Evolutionary conservation across 1,284 basidiomycete genomes (phyloP), one percentile per base, ranked within the genome.

Genomic region (Filobasidium uniguttulatum): DNA sequence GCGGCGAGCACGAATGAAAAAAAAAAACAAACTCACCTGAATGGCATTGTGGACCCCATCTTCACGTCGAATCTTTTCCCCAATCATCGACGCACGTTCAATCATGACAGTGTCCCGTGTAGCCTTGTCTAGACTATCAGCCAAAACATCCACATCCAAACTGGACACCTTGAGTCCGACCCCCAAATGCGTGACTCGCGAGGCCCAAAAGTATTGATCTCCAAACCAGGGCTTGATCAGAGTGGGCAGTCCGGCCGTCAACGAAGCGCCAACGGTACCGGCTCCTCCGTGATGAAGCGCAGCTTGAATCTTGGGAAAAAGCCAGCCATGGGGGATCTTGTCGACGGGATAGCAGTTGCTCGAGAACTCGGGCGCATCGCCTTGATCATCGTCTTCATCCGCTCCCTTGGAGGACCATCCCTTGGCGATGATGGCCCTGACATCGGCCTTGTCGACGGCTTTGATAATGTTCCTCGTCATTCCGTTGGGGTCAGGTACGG

Each of bases 261-360:
- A 65, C 56, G 75, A 77, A 6, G 79, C 80, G 1, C 79, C 80
- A 1, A 81, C 82, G 0, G 81, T 84, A 25, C 81, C 82, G 2
- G 81, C 81, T 19, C 82, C 81, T 31, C 81, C 81, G 60, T 83
- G 80, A 67, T 83, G 78, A 44, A 81, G 55, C 0, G 77, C 82
- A 0, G 67, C 65, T 48, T 80, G 73, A 49, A 85, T 72, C 54
- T 75, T 73, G 0, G 81, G 79, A 71, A 86, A 85, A 12, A 88
- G 71, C 84, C 83, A 86, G 59, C 79, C 81, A 66, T 88, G 85
- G 5, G 84, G 83, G 3, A 85, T 75, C 60, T 80, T 81, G 47
- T 81, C 77, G 35, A 84, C 67, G 20, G 55, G 51, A 55, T 62
- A 68, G 55, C 66, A 68, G 25, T 56, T 64, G 23, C 22, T 22